Conservation (phyloP, 345 rosid genomes). For the Sonneratia caseolaris region DNA sequence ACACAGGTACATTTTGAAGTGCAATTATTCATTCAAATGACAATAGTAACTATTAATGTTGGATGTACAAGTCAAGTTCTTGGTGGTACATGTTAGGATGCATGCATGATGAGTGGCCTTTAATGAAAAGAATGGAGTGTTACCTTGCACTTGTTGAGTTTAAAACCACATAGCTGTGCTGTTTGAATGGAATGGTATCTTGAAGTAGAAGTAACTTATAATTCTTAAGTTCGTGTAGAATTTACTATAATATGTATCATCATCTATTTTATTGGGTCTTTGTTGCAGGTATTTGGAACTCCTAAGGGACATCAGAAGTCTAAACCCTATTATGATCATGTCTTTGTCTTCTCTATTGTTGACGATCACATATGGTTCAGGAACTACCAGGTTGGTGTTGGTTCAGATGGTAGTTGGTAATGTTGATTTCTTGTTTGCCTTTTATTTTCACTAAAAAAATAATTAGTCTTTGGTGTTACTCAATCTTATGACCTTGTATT, state of each 20-base stretch:
- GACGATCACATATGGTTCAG: constrained; percentile 98
- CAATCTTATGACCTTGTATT: too few species aligned
- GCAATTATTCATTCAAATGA: background rate
- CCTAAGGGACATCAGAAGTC: constrained; percentile 90
- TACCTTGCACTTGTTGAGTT: too few species aligned
- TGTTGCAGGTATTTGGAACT: constrained; percentile 61
- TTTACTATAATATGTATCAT: background rate
- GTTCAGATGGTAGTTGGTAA: background rate
- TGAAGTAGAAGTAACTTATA: too few species aligned
- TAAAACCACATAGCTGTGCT: background rate
- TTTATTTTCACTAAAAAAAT: background rate
- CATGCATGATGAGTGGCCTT: background rate
- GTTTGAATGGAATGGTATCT: background rate
- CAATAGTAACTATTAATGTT: background rate
- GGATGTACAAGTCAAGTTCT: background rate
- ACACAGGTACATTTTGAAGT: constrained; percentile 37
- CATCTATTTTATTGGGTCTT: background rate
- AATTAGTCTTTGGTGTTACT: background rate
- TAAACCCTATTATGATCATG: constrained; percentile 94
- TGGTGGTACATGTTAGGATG: background rate
- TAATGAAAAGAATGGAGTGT: background rate
- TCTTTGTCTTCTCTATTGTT: constrained; percentile 84
- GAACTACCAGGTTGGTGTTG: constrained; percentile 77
- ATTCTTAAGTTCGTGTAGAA: background rate
- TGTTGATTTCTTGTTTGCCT: too few species aligned